Evolutionary conservation across 352 stramenopile genomes (phyloP).

Genomic region (Phytophthora rubi): DNA sequence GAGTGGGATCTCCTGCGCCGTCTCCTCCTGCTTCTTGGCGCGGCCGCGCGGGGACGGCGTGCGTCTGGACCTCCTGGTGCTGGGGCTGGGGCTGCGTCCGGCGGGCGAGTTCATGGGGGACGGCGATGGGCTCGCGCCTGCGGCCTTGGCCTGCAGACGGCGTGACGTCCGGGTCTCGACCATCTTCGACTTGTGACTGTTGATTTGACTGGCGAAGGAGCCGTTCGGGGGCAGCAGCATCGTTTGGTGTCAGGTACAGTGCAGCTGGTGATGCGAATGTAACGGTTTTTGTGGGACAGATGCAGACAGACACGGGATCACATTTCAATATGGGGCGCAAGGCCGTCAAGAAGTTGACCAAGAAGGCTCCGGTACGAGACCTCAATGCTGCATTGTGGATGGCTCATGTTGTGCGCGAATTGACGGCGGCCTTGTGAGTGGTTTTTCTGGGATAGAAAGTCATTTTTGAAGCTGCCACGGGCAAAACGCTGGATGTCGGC

Average conservation of each 20-base stretch:
- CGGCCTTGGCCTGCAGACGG: conserved; percentile 62
- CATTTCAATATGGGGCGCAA: conserved; percentile 28
- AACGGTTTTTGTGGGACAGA: background rate
- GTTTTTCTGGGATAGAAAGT: conserved; percentile 30
- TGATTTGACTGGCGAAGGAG: conserved; percentile 26
- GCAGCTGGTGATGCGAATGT: background rate
- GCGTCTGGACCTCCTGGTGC: conserved; percentile 5
- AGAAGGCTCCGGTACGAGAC: conserved; percentile 47
- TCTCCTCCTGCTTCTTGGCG: conserved; percentile 29
- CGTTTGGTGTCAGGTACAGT: background rate
- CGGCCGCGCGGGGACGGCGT: conserved; percentile 22
- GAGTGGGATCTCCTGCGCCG: conserved; percentile 29
- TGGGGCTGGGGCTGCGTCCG: background rate
- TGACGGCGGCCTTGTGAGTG: background rate
- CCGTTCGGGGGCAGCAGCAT: background rate
- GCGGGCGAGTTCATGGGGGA: conserved; percentile 14
- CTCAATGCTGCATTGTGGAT: background rate
- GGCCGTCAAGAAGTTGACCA: conserved; percentile 31
- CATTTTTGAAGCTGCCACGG: conserved; percentile 26
- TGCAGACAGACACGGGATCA: background rate
- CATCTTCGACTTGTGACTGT: conserved; percentile 38
- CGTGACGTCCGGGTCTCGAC: conserved; percentile 68
- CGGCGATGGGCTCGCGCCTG: conserved; percentile 22
- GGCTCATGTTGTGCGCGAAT: background rate
- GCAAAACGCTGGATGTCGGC: conserved; percentile 32